Evolutionary conservation across 1,139 yeast species (phyloP), one percentile per base, ranked within the genome.

Genomic region (Kazachstania sp.): DNA sequence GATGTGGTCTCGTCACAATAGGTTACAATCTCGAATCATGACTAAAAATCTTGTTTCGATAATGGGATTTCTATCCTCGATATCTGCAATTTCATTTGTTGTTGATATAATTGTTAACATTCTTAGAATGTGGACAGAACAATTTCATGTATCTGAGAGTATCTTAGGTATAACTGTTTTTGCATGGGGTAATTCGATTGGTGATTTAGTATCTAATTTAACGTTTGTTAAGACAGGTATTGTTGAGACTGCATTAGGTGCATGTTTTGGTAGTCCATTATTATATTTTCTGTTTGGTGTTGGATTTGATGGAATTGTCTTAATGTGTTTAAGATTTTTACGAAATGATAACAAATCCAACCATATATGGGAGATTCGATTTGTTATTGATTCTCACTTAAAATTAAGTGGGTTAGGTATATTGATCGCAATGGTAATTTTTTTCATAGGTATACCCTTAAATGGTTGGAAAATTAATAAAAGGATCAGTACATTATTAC

Each of bases 181-280:
- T 69, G 97, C 97, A 0, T 70, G 90, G 54, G 98, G 98, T 7
- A 92, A 90, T 62, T 88, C 96, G 0, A 69, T 87, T 4, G 96
- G 97, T 5, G 98, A 92, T 59, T 71, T 90, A 46, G 80, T 90
- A 1, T 84, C 97, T 0, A 88, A 92, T 59, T 71, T 83, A 44
- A 85, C 95, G 0, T 81, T 92, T 45, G 92, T 96, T 0, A 73
- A 71, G 52, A 79, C 86, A 79, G 97, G 97, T 0, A 83, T 81
- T 70, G 90, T 96, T 0, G 75, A 85, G 51, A 86, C 90, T 92
- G 97, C 97, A 0, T 72, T 92, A 38, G 85, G 95, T 13, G 97
- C 97, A 0, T 90, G 97, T 60, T 86, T 88, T 65, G 97, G 97
- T 1, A 94, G 97, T 1, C 97, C 97, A 0, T 68, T 90, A 57